Evolutionary conservation across 2,329 filamentous ascomycete genomes (phyloP).

Genomic region (Fusarium sacchari): DNA sequence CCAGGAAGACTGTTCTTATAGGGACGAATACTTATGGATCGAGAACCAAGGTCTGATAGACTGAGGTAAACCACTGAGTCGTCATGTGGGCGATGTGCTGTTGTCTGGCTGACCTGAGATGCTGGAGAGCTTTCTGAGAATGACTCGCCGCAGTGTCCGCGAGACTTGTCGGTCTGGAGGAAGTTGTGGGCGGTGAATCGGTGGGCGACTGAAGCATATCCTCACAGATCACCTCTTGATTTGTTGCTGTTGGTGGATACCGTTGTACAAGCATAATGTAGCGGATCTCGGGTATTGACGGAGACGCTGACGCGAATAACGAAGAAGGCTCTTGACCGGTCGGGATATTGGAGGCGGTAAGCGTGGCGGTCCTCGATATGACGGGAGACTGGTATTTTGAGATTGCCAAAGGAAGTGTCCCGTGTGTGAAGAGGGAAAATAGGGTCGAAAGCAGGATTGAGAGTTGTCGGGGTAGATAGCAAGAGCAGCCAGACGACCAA

Average conservation of each 20-base stretch:
- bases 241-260: background rate
- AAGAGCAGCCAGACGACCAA: conserved; percentile 22
- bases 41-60: too few species aligned
- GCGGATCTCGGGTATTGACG: background rate
- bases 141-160: rapidly evolving
- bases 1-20: background rate
- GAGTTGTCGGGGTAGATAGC: conserved; percentile 16
- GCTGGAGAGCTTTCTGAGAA: rapidly evolving
- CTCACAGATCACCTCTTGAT: rapidly evolving
- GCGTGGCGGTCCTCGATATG: conserved; percentile 24
- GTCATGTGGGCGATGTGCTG: background rate
- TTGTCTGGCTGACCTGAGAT: background rate
- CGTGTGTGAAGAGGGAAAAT: background rate
- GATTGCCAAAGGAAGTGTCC: background rate
- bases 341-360: background rate
- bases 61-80: background rate
- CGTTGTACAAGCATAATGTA: rapidly evolving
- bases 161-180: rapidly evolving
- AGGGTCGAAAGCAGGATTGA: background rate
- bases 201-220: rapidly evolving
- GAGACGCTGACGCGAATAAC: background rate
- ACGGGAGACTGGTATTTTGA: background rate
- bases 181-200: rapidly evolving
- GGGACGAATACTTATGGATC: rapidly evolving
- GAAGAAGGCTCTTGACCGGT: background rate